Base-by-base conservation (phyloP, 106 monocot genomes). In the Chionographis japonica region DNA sequence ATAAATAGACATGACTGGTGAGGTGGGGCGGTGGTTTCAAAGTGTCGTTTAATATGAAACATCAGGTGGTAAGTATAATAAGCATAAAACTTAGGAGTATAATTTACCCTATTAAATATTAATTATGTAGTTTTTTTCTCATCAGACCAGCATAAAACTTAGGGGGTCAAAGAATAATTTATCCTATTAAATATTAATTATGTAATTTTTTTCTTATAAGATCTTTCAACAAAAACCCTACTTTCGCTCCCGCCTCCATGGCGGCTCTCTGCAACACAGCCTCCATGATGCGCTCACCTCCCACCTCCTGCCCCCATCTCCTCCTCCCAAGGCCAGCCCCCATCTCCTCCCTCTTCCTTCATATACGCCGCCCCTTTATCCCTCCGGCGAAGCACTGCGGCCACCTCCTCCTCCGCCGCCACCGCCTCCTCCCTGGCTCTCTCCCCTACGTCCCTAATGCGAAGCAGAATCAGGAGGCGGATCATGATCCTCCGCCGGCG, bases 401-500 rank as follows among this genome's bases (percentile, higher is more conserved):
- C 65, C 46, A 56, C 54, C 71, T 7, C 51, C 63, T 41, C 75
- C 56, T 35, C 73, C 74, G 42, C 42, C 59, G 18, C 12, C 17
- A 11, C 58, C 58, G 50, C 65, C 14, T n/a, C 60, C 35, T 50
- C 36, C 52, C 46, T 65, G 12, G 54, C 52, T 14, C 50, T 12
- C 52, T n/a, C 74, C 50, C 50, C 40, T 54, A 63, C 64, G 38
- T 62, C 58, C 39, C 63, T 8, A 9, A 38, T 50, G 35, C 57
- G 3, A 27, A 1, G 27, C 27, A 27, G 27, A 27, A 27, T 27
- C 27, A 27, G 27, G 17, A 66, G 8, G 20, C 51, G 13, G 52
- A 50, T 1, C 8, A 36, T 36, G 19, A 38, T 60, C 53, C 37
- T 19, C 56, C 51, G 50, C n/a, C 46, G 42, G 67, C 18, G 6